A percentile compares a stretch with the other conserved stretches of the same genome.
Evolutionary conservation across 805 yeast genomes (phyloP).

Genomic region (Wickerhamiella azymoides): DNA sequence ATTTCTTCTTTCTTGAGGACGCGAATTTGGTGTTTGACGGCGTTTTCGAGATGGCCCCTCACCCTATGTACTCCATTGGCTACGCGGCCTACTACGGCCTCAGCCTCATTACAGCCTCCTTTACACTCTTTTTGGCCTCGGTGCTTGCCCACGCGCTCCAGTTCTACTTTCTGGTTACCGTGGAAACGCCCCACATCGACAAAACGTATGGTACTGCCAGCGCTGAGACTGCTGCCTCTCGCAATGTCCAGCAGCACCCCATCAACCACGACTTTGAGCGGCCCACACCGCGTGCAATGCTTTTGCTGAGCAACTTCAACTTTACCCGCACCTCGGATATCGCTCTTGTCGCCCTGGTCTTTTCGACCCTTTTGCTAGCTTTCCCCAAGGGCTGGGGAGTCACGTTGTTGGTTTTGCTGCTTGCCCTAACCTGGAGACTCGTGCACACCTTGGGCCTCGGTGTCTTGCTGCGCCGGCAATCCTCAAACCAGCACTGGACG

Average conservation of each 20-base stretch:
- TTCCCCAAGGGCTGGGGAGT: conserved; percentile 17
- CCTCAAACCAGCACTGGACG: conserved; percentile 48
- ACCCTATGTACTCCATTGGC: conserved; percentile 86
- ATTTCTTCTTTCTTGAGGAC: conserved; percentile 68
- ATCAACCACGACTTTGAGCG: neutral
- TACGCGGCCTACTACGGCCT: conserved; percentile 79
- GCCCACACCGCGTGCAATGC: conserved; percentile 25
- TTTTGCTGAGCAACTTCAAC: conserved; percentile 50
- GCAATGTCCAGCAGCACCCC: neutral
- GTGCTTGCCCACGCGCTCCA: conserved; percentile 64
- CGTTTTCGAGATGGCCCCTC: conserved; percentile 79
- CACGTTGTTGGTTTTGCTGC: conserved; percentile 20
- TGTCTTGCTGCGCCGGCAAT: conserved; percentile 42
- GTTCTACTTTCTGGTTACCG: conserved; percentile 56
- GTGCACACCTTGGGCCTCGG: conserved; percentile 40
- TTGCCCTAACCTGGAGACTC: conserved; percentile 35
- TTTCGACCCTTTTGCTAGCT: conserved; percentile 25
- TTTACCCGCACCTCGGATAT: conserved; percentile 50
- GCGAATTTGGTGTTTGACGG: conserved; percentile 70
- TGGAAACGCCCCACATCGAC: conserved; percentile 79
- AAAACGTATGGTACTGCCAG: conserved; percentile 37
- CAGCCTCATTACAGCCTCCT: conserved; percentile 62
- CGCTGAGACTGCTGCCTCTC: neutral
- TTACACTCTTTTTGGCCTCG: conserved; percentile 54
- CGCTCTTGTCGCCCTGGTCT: conserved; percentile 18